Evolutionary conservation across 2,329 filamentous ascomycete genomes (phyloP).

Genomic region (Cercospora sesami): DNA sequence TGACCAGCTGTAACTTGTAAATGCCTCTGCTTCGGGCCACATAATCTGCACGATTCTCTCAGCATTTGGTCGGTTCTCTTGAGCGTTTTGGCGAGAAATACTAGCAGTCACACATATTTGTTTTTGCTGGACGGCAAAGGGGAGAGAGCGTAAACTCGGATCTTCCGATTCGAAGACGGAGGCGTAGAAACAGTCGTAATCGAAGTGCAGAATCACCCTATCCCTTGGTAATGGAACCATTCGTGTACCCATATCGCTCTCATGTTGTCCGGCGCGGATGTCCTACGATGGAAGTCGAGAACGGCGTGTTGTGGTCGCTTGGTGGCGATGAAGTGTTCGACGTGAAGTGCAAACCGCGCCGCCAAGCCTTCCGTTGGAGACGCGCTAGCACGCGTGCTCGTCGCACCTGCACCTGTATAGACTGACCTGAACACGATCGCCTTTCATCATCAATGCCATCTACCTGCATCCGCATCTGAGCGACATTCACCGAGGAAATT

Average conservation of each 20-base stretch:
- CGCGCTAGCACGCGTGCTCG: background rate
- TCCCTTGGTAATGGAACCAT: conserved; percentile 52
- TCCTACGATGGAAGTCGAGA: background rate
- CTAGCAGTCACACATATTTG: conserved; percentile 71
- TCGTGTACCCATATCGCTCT: conserved; percentile 27
- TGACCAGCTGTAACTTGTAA: conserved; percentile 80
- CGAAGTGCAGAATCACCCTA: conserved; percentile 78
- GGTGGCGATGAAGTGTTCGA: background rate
- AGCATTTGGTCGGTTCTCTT: background rate
- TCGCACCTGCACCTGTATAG: background rate
- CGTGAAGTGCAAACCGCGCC: background rate
- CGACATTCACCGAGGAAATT: background rate
- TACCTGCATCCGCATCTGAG: background rate
- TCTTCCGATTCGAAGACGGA: conserved; percentile 83
- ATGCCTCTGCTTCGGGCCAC: conserved; percentile 71
- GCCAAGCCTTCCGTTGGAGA: background rate
- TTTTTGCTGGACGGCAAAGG: conserved; percentile 87
- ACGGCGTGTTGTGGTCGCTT: background rate
- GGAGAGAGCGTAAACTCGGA: conserved; percentile 68
- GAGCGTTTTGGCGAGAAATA: background rate
- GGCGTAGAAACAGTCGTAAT: conserved; percentile 93
- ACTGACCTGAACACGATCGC: background rate
- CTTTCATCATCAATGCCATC: background rate
- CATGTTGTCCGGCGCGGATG: conserved; percentile 16
- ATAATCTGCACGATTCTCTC: conserved; percentile 70